Evolutionary conservation across 1,284 basidiomycete species (phyloP), one percentile per base, ranked within the genome.

Genomic region (Apiotrichum domesticum): DNA sequence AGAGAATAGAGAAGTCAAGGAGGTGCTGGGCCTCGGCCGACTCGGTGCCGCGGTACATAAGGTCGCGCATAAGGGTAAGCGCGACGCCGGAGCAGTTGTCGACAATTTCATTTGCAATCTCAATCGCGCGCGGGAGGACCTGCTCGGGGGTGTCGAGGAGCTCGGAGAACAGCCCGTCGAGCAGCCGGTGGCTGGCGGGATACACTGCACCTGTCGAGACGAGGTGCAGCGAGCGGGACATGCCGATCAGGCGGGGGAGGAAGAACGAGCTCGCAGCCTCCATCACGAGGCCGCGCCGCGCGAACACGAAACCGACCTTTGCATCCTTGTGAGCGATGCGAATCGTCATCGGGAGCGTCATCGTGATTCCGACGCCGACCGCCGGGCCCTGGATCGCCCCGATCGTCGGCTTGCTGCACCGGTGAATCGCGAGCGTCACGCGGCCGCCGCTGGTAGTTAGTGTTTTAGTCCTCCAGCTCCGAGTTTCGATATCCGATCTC

Each of bases 21-120:
- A 61, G 60, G 52, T 61, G 60, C 56, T 61, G 60, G 48, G 46
- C 60, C 56, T 61, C 60, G 32, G 60, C 56, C 14, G 21, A 35
- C 35, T 35, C 14, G 5, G 51, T 47, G 10, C 34, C 39, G 49
- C 56, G 60, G 44, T 49, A 61, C 40, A 61, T 49, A 21, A 61
- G 41, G 35, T 56, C 54, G 40, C 46, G 48, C 54, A 56, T 61
- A 37, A 61, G 60, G 2, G 56, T 52, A 32, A 45, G 15, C 10
- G 32, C 11, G 34, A 61, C 41, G 11, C 34, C 52, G 6, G 51
- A 54, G 45, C 51, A 54, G 56, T 61, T 61, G 11, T 34, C 42
- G 6, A 51, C 52, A 11, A 61, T 46, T 6, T 58, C 56, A 13
- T n/a, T 11, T 1, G 60, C 60, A 4, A 61, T 32, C 48, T 56